Evolutionary conservation across 768 basidiomycete genomes (phyloP).

Genomic region (Auricularia cornea): DNA sequence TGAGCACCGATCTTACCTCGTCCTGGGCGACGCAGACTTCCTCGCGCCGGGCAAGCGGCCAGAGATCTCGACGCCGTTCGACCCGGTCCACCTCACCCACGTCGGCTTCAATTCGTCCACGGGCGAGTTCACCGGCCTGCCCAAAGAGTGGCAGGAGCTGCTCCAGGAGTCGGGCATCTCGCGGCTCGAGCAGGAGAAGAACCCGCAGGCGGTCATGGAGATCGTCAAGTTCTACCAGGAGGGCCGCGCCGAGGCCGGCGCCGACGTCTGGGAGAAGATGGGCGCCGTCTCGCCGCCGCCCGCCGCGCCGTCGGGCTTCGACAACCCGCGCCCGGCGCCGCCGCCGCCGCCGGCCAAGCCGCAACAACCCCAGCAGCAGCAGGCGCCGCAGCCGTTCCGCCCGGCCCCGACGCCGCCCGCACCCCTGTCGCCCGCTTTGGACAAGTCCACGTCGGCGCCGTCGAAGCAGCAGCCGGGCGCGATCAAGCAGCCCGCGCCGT

Average conservation of each 20-base stretch:
- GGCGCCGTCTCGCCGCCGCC: slow-evolving; percentile 39
- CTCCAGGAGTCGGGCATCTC: slow-evolving; percentile 95
- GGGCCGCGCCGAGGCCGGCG: slow-evolving; percentile 38
- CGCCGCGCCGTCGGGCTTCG: slow-evolving; percentile 6
- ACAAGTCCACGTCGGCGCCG: slow-evolving; percentile 55
- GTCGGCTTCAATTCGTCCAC: slow-evolving; percentile 99
- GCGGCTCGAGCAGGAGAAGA: slow-evolving; percentile 89
- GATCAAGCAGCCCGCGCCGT: background rate
- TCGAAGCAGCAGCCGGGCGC: slow-evolving; percentile 25
- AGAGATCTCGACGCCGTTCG: slow-evolving; percentile 96
- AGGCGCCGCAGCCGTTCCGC: slow-evolving; percentile 40
- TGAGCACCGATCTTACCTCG: background rate
- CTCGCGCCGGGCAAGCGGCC: slow-evolving; percentile 68
- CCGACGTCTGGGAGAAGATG: slow-evolving; percentile 79
- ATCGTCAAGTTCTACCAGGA: slow-evolving; percentile 99
- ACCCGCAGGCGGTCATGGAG: slow-evolving; percentile 96
- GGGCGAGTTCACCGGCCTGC: slow-evolving; percentile 95
- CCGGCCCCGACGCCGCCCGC: slow-evolving; percentile 70
- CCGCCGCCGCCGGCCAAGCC: slow-evolving; percentile 21
- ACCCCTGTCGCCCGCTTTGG: slow-evolving; percentile 57
- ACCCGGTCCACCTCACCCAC: slow-evolving; percentile 98
- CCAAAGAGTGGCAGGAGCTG: slow-evolving; percentile 98
- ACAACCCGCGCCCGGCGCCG: slow-evolving; percentile 12
- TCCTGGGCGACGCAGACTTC: slow-evolving; percentile 36
- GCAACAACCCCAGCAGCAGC: slow-evolving; percentile 8